Evolutionary conservation across 441 rosid species (phyloP).

Genomic region (Jatropha multifida): DNA sequence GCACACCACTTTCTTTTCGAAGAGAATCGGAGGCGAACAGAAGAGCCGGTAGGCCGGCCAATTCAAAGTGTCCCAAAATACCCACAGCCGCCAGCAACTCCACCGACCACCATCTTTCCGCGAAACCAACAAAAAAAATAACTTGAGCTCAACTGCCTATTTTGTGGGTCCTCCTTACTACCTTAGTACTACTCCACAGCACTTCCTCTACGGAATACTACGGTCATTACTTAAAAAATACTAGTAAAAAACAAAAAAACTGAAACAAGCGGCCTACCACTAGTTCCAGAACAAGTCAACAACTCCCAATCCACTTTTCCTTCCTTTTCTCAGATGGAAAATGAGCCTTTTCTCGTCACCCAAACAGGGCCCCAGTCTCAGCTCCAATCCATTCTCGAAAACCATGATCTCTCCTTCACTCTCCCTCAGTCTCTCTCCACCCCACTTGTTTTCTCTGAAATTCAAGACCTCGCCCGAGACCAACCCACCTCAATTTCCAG

Average conservation of each 20-base stretch:
- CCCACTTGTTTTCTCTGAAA: slow-evolving; percentile 42
- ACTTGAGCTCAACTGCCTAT: not conserved
- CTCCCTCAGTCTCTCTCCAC: slow-evolving; percentile 43
- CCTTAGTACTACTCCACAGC: too few species aligned
- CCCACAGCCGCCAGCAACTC: not conserved
- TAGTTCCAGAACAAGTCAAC: not conserved
- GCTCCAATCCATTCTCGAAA: slow-evolving; percentile 36
- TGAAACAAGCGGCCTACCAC: not conserved
- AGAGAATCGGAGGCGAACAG: too few species aligned
- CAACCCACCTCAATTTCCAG: slow-evolving; percentile 8
- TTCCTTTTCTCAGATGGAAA: slow-evolving; percentile 43
- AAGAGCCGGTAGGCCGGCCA: not conserved
- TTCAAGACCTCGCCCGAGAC: slow-evolving; percentile 23
- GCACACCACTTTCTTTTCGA: too few species aligned
- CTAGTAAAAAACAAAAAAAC: too few species aligned
- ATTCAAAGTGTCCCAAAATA: too few species aligned
- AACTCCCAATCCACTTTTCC: slow-evolving; percentile 2
- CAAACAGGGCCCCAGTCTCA: slow-evolving; percentile 30
- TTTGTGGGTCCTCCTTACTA: not conserved
- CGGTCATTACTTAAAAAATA: not conserved
- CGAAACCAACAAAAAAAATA: not conserved
- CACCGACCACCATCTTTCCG: not conserved
- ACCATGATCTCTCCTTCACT: slow-evolving; percentile 22
- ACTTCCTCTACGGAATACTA: too few species aligned
- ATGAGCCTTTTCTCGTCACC: slow-evolving; percentile 47